Percentiles rank a stretch among this genome's conserved stretches.
phyloP scores from a whole-genome alignment of 2,329 filamentous ascomycete species.

The Fusarium paranaense region DNA sequence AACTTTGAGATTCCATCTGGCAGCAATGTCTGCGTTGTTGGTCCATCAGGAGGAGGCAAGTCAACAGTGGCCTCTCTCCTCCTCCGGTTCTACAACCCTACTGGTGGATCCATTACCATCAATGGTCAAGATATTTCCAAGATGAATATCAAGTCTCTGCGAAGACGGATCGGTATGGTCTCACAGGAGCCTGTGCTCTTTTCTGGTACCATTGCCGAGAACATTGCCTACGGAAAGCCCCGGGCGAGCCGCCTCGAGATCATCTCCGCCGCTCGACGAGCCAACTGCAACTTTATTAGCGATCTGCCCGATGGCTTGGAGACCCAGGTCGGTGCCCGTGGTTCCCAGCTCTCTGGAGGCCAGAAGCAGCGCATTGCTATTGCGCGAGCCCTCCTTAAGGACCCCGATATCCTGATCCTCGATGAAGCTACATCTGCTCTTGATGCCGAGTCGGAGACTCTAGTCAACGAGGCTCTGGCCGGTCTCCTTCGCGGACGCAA shows the following conservation, averaged over 20 bases:
- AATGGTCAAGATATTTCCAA: slow-evolving; percentile 83
- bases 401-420: slow-evolving; percentile 95
- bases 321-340: slow-evolving; percentile 90
- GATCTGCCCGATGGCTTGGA: slow-evolving; percentile 97
- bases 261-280: slow-evolving; percentile 85
- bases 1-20: slow-evolving; percentile 93
- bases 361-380: slow-evolving; percentile 99
- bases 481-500: slow-evolving; percentile 86
- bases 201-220: slow-evolving; percentile 85
- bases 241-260: slow-evolving; percentile 83
- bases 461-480: slow-evolving; percentile 91
- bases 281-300: slow-evolving; percentile 96
- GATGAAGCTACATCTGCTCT: slow-evolving; percentile 97
- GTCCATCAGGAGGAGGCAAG: slow-evolving; percentile 95
- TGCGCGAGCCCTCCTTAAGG: slow-evolving; percentile 91
- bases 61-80: slow-evolving; percentile 94
- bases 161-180: slow-evolving; percentile 93
- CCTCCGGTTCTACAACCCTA: slow-evolving; percentile 90
- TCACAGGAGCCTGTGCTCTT: slow-evolving; percentile 95
- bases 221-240: slow-evolving; percentile 92
- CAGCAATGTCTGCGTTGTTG: slow-evolving; percentile 95
- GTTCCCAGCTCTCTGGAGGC: slow-evolving; percentile 92
- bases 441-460: slow-evolving; percentile 95
- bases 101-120: slow-evolving; percentile 80
- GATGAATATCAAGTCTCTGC: slow-evolving; percentile 94